These are phyloP conservation scores for Carex sylvatica DNA, from an alignment of 202 grass and related monocot genomes.

Conservation along the genomic window DNA sequence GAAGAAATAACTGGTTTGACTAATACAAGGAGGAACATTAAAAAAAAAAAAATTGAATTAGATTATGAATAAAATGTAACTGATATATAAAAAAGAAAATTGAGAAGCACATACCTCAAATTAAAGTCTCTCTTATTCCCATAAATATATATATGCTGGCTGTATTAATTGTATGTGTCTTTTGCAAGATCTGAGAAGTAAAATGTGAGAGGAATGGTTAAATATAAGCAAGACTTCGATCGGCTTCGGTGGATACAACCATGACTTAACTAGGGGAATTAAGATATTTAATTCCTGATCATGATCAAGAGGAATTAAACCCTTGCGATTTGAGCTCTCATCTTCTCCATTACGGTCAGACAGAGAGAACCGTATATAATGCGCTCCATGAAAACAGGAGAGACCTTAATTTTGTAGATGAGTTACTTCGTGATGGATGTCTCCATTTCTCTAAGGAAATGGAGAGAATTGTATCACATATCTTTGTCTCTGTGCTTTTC, in stretches of 20 bases:
- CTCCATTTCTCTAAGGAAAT: background rate
- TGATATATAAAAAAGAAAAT: background rate
- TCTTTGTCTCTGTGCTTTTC: background rate
- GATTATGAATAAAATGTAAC: background rate
- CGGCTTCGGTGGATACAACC: conserved; percentile 16
- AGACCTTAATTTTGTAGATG: background rate
- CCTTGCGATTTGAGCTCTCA: background rate
- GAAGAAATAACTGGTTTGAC: background rate
- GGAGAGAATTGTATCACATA: background rate
- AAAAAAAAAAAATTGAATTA: background rate
- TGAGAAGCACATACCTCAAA: background rate
- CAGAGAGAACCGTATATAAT: background rate
- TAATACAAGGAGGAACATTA: background rate
- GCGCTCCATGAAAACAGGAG: background rate
- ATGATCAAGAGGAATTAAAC: conserved; percentile 21
- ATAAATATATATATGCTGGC: background rate
- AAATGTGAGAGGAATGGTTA: background rate
- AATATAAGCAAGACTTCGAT: background rate
- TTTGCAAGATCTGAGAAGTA: conserved; percentile 13
- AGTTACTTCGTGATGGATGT: background rate
- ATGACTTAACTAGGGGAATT: conserved; percentile 9
- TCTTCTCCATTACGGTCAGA: conserved; percentile 4
- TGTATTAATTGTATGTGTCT: background rate
- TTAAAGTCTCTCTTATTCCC: background rate
- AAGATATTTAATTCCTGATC: conserved; percentile 15